Percentiles rank a stretch among this genome's conserved stretches.
Conservation (phyloP, 495 filamentous ascomycete species). For the Podospora pseudopauciseta region DNA sequence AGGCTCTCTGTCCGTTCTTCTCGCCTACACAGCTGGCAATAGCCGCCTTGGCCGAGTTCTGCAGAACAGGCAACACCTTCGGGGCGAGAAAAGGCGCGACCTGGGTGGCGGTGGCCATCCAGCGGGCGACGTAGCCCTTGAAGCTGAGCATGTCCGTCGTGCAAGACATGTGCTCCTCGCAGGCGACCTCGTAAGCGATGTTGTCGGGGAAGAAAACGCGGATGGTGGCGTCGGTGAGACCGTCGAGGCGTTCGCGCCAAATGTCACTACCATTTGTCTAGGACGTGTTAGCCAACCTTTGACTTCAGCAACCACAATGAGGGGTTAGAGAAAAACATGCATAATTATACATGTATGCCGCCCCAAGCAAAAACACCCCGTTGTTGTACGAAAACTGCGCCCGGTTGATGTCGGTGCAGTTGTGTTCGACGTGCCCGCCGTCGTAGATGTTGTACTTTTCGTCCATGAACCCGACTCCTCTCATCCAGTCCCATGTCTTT, state of each 20-base stretch:
- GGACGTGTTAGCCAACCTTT: neutral
- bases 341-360: conserved; percentile 75
- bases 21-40: conserved; percentile 64
- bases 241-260: conserved; percentile 58
- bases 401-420: conserved; percentile 60
- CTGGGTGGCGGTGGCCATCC: conserved; percentile 68
- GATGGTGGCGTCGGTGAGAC: conserved; percentile 58
- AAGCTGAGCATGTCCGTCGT: conserved; percentile 76
- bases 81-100: conserved; percentile 64
- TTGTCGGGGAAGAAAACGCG: conserved; percentile 57
- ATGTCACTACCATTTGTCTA: conserved; percentile 55
- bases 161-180: conserved; percentile 61
- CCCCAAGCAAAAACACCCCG: conserved; percentile 66
- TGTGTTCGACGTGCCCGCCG: conserved; percentile 61
- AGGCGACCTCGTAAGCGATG: conserved; percentile 59
- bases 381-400: conserved; percentile 77
- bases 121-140: conserved; percentile 82
- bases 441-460: conserved; percentile 66
- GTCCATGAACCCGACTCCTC: conserved; percentile 59
- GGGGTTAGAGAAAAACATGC: conserved; percentile 29
- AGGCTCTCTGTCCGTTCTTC: conserved; percentile 49
- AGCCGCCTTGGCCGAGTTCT: conserved; percentile 63
- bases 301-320: neutral
- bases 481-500: conserved; percentile 70
- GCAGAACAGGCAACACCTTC: conserved; percentile 62